phyloP scores from a whole-genome alignment of 495 filamentous ascomycete genomes.

The Amniculicola lignicola region DNA sequence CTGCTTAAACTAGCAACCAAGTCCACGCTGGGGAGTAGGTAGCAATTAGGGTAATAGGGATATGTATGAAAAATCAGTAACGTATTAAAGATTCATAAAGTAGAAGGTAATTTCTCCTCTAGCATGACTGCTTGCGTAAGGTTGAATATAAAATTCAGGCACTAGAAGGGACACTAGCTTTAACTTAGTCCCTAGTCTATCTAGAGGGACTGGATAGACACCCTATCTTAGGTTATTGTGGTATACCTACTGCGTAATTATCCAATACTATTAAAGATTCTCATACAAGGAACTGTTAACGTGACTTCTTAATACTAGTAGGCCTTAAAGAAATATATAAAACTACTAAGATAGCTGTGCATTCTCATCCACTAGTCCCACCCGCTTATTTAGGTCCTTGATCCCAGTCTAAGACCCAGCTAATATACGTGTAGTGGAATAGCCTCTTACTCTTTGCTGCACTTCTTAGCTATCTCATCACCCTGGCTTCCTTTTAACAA shows the following conservation, averaged over 20 bases:
- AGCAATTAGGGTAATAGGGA: no score
- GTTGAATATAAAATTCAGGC: neutral
- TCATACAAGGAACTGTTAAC: neutral
- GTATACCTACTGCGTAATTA: neutral
- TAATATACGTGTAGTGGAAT: neutral
- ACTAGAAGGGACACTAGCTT: neutral
- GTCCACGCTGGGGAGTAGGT: no score
- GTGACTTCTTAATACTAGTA: neutral
- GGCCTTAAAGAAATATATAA: neutral
- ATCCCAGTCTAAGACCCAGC: neutral
- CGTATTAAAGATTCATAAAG: neutral
- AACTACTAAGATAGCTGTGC: neutral
- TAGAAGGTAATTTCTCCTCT: neutral
- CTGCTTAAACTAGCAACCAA: no score
- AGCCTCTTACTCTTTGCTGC: neutral
- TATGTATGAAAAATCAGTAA: no score
- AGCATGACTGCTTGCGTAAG: neutral
- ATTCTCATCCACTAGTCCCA: neutral
- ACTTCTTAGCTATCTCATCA: neutral
- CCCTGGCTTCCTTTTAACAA: neutral
- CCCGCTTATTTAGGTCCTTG: neutral
- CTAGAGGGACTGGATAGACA: neutral
- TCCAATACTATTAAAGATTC: neutral
- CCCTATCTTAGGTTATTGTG: neutral
- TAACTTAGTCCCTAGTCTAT: neutral